Evolutionary conservation across 306 rosid genomes (phyloP), one percentile per base, ranked within the genome.

Genomic region (Echinosophora koreensis): DNA sequence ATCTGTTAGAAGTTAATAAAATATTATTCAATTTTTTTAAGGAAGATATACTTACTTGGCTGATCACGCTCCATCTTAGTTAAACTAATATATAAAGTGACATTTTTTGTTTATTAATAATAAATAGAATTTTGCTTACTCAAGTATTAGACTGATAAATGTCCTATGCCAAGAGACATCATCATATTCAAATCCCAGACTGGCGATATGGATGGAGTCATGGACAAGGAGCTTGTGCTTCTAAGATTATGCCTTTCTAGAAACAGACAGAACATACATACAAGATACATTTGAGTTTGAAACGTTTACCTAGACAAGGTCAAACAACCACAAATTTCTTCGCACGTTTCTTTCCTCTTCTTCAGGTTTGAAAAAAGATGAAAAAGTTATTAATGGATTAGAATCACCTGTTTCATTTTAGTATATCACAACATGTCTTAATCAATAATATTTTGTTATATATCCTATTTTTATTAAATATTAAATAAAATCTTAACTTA

Each of bases 281-380:
- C n/a, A 16, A 34, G 50, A 13, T 5, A 30, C n/a, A 16, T 34
- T 18, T 16, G 16, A 71, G 38, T 54, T 55, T 54, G 54, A 71
- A 71, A 30, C 11, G 13, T 67, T 18, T 10, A 61, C 8, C 67
- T 2, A 6, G 56, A 39, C 55, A 52, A 15, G 46, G 58, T 76
- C 54, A 77, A 55, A 62, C 50, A 55, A 44, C 32, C 39, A 51
- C 65, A 76, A 63, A 56, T 78, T 82, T 59, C 68, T 14, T 59
- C 5, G 44, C 15, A 42, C 18, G 69, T 7, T 58, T n/a, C 69
- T 59, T 73, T 5, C 32, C 16, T 51, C 13, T 68, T 47, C 59
- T 68, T 66, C 56, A 66, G 12, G 72, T 49, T 49, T 30, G 6
- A 67, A 28, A 28, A 3, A 28, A 7, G 1, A 67, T 16, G 34